Conservation (phyloP, 1,284 basidiomycete genomes). For the Wolfiporia cocos region DNA sequence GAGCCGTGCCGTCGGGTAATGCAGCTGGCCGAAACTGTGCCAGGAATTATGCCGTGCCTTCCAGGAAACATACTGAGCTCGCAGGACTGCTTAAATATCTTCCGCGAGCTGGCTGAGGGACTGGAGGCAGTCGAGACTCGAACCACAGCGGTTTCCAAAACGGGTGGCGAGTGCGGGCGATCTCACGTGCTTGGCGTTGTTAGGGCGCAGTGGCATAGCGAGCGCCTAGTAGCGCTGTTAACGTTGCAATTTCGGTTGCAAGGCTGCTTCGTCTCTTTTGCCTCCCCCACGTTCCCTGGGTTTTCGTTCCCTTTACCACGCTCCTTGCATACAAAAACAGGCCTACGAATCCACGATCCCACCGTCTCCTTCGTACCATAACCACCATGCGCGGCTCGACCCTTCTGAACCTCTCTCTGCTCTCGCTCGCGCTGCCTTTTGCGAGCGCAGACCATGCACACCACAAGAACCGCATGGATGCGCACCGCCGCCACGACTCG, state of each 20-base stretch:
- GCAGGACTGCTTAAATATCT: no score
- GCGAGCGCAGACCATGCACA: constrained; percentile 13
- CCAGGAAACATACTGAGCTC: no score
- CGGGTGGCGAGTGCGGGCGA: no score
- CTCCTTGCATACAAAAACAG: constrained; percentile 11
- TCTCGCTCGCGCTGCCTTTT: constrained; percentile 25
- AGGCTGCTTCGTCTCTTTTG: neutral
- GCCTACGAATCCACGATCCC: no score
- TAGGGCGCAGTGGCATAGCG: no score
- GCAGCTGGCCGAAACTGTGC: no score
- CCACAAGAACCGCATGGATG: constrained; percentile 11
- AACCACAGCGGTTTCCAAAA: no score
- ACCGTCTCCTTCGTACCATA: no score
- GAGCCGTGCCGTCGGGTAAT: no score
- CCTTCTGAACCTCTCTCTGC: constrained; percentile 20
- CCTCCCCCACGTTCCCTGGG: constrained; percentile 5
- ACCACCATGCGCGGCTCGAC: constrained; percentile 24
- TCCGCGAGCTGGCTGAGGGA: no score
- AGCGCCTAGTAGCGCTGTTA: neutral
- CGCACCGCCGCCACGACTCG: constrained; percentile 25
- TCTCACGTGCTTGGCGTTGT: constrained; percentile 5
- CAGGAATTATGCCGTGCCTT: no score
- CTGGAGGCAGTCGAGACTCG: no score
- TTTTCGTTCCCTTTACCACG: constrained; percentile 15
- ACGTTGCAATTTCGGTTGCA: neutral